phyloP scores from a whole-genome alignment of 805 yeast genomes.

The Huiozyma sinensis region DNA sequence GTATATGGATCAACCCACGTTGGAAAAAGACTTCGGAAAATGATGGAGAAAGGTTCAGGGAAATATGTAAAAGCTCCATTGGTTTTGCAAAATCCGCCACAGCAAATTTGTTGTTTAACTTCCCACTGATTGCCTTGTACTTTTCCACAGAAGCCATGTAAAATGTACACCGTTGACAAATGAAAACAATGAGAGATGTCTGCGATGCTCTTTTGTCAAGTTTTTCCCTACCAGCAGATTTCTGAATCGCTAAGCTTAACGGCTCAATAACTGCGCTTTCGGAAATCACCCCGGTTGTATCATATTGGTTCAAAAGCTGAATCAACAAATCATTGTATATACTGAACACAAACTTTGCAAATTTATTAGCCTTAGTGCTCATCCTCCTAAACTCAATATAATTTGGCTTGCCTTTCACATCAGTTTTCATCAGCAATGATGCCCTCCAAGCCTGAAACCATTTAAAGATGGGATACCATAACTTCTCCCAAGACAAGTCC shows the following conservation, averaged over 20 bases:
- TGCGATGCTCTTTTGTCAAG: conserved; percentile 1
- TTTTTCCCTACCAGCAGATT: not conserved
- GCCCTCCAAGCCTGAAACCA: conserved; percentile 35
- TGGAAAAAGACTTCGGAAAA: conserved; percentile 45
- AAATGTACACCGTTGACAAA: conserved; percentile 25
- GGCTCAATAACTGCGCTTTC: not conserved
- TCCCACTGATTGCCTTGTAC: conserved; percentile 41
- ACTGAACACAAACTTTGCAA: conserved; percentile 34
- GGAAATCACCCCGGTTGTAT: conserved; percentile 8
- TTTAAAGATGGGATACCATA: conserved; percentile 56
- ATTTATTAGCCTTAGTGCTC: conserved; percentile 41
- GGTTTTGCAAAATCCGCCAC: conserved; percentile 36
- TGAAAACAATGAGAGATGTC: conserved; percentile 1
- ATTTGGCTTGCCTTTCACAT: conserved; percentile 14
- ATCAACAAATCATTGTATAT: conserved; percentile 38
- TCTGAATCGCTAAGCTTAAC: not conserved
- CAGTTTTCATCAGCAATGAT: conserved; percentile 9
- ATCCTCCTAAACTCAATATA: conserved; percentile 49
- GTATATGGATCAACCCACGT: conserved; percentile 19
- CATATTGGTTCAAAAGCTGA: conserved; percentile 5
- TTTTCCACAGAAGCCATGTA: conserved; percentile 51
- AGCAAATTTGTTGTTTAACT: conserved; percentile 29
- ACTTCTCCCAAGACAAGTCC: conserved; percentile 47
- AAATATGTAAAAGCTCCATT: conserved; percentile 38
- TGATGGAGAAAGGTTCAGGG: conserved; percentile 52